Evolutionary conservation across 2,329 filamentous ascomycete genomes (phyloP).

Genomic region (Pyrenochaeta sp.): DNA sequence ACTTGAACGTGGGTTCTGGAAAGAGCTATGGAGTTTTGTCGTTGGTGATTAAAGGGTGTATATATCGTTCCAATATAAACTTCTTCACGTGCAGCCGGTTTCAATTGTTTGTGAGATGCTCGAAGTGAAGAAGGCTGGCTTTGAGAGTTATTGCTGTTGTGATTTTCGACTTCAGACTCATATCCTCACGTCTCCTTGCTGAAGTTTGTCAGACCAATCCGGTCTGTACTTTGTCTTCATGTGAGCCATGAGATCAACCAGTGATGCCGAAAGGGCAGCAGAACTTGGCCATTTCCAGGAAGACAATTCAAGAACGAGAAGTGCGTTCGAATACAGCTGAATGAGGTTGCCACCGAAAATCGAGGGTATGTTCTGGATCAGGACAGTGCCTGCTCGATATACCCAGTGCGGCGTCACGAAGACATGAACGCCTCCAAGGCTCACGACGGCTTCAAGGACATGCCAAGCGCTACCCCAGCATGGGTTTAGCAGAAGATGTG

Average conservation of each 20-base stretch:
- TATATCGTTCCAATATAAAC: no score
- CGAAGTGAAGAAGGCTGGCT: no score
- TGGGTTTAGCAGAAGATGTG: constrained; percentile 42
- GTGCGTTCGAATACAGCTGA: constrained; percentile 44
- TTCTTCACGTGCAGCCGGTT: no score
- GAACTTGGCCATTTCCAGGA: constrained; percentile 46
- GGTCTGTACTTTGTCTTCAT: constrained; percentile 41
- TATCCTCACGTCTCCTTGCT: constrained; percentile 37
- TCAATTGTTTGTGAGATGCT: no score
- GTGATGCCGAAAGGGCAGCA: constrained; percentile 34
- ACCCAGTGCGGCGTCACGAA: constrained; percentile 48
- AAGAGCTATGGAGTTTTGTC: constrained; percentile 26
- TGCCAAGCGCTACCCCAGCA: constrained; percentile 43
- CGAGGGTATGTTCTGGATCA: constrained; percentile 41
- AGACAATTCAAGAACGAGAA: constrained; percentile 43
- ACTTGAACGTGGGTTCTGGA: constrained; percentile 11
- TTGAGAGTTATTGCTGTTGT: no score
- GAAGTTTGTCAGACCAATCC: constrained; percentile 36
- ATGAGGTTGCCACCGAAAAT: constrained; percentile 42
- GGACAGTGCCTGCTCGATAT: constrained; percentile 39
- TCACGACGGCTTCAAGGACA: constrained; percentile 40
- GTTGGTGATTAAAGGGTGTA: no score
- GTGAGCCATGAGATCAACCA: constrained; percentile 41
- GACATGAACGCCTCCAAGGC: constrained; percentile 37
- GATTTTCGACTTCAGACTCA: no score